phyloP scores from a whole-genome alignment of 1,139 yeast species.

The Debaryomyces psychrophilus region DNA sequence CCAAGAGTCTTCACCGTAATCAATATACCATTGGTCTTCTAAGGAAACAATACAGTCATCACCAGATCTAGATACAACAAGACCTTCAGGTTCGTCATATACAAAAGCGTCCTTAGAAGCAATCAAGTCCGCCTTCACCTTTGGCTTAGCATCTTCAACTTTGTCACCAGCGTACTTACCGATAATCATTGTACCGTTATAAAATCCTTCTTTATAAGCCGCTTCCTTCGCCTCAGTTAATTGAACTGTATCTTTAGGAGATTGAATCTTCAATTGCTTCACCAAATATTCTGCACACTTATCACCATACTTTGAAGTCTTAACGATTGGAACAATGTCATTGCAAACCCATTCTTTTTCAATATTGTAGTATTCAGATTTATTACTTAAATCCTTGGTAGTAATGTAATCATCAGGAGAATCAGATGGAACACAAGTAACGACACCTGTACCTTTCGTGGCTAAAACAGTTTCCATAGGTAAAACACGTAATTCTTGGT shows the following conservation, averaged over 20 bases:
- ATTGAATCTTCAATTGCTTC: constrained; percentile 85
- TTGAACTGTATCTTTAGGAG: constrained; percentile 88
- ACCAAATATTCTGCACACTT: constrained; percentile 84
- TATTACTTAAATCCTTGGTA: constrained; percentile 77
- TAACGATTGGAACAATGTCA: constrained; percentile 73
- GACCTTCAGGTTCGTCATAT: constrained; percentile 92
- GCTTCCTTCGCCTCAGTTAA: constrained; percentile 91
- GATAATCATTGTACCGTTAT: constrained; percentile 77
- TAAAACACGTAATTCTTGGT: constrained; percentile 74
- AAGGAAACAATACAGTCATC: constrained; percentile 96
- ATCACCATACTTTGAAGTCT: constrained; percentile 86
- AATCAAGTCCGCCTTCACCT: constrained; percentile 80
- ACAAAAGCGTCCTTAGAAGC: constrained; percentile 80
- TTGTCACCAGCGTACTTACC: constrained; percentile 88
- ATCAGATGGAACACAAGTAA: constrained; percentile 97
- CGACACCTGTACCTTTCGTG: constrained; percentile 97
- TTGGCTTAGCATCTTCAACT: constrained; percentile 89
- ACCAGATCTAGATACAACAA: constrained; percentile 91
- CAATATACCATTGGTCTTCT: constrained; percentile 98
- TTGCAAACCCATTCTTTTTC: constrained; percentile 84
- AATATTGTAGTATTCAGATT: constrained; percentile 88
- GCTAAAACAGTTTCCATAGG: constrained; percentile 99
- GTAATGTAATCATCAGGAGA: constrained; percentile 97
- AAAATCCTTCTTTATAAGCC: constrained; percentile 96
- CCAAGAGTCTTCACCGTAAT: constrained; percentile 97